Conservation (phyloP, 169 alveolate genomes). For the Plasmodium cynomolgi region DNA sequence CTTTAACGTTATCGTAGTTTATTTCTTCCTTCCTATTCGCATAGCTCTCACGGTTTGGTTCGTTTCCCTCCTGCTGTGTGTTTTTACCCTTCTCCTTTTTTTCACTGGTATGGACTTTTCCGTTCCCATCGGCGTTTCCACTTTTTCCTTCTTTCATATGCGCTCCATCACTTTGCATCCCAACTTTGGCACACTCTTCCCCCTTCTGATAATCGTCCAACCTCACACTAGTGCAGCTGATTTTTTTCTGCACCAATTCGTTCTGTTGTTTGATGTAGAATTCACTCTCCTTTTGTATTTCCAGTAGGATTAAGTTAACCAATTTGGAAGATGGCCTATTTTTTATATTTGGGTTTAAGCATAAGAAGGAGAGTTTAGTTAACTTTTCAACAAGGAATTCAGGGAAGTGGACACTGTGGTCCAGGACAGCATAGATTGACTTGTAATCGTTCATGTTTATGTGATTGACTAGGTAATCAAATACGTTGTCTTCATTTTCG, state of each 20-base stretch:
- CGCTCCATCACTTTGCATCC: not conserved
- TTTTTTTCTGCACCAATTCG: slow-evolving; percentile 1
- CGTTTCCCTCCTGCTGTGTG: not conserved
- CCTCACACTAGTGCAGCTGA: not conserved
- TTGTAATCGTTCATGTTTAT: slow-evolving; percentile 56
- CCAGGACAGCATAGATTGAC: slow-evolving; percentile 50
- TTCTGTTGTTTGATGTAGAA: slow-evolving; percentile 39
- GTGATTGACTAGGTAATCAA: slow-evolving; percentile 56
- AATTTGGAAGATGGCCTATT: slow-evolving; percentile 58
- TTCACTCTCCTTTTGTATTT: slow-evolving; percentile 60
- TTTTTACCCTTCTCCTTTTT: slow-evolving; percentile 1
- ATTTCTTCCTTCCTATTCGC: slow-evolving; percentile 4
- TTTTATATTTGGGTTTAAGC: slow-evolving; percentile 57
- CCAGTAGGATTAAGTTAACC: slow-evolving; percentile 48
- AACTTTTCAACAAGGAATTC: slow-evolving; percentile 55
- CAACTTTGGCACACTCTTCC: not conserved
- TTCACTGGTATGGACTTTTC: slow-evolving; percentile 1
- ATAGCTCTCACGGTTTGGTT: slow-evolving; percentile 1
- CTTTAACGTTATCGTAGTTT: slow-evolving; percentile 26
- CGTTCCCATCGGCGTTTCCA: not conserved
- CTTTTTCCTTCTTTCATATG: not conserved
- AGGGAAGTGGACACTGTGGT: slow-evolving; percentile 60
- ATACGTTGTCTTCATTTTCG: slow-evolving; percentile 61
- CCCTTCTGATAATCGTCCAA: slow-evolving; percentile 31
- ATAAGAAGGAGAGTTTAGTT: slow-evolving; percentile 50